A percentile compares a stretch with the other conserved stretches of the same genome.
phyloP scores from a whole-genome alignment of 164 flowering plant genomes.

The Vitis rotundifolia region DNA sequence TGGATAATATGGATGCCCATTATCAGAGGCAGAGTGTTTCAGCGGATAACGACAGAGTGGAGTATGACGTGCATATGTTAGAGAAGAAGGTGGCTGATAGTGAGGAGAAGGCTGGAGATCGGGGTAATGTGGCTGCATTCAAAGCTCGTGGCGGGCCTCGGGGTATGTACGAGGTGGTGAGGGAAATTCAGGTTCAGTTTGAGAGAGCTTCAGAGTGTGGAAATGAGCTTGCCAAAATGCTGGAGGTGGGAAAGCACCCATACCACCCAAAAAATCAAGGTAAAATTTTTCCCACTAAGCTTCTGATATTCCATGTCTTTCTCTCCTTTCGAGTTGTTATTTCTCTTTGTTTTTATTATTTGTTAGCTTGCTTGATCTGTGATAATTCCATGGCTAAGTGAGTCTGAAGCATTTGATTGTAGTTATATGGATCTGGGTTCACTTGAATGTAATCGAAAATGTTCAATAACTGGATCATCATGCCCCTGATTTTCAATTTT shows the following conservation, averaged over 20 bases:
- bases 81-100: conserved; percentile 70
- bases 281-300: not conserved
- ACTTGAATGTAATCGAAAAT: no score
- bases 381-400: not conserved
- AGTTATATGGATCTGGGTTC: no score
- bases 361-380: not conserved
- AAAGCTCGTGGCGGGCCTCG: conserved; percentile 34
- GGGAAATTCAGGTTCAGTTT: conserved; percentile 71
- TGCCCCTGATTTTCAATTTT: not conserved
- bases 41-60: conserved; percentile 38
- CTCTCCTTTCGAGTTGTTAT: not conserved
- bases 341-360: no score
- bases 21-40: conserved; percentile 48
- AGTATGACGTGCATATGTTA: conserved; percentile 76
- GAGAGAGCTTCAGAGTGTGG: conserved; percentile 76
- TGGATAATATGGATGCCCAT: conserved; percentile 20
- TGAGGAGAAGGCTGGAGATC: conserved; percentile 39
- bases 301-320: not conserved
- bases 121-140: conserved; percentile 33
- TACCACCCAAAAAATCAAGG: conserved; percentile 59
- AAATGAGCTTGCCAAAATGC: conserved; percentile 68
- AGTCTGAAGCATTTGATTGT: not conserved
- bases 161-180: conserved; percentile 52
- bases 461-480: not conserved
- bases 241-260: conserved; percentile 81